Conservation (phyloP, 2,329 filamentous ascomycete genomes). For the Aspergillus oerlinghausenensis region DNA sequence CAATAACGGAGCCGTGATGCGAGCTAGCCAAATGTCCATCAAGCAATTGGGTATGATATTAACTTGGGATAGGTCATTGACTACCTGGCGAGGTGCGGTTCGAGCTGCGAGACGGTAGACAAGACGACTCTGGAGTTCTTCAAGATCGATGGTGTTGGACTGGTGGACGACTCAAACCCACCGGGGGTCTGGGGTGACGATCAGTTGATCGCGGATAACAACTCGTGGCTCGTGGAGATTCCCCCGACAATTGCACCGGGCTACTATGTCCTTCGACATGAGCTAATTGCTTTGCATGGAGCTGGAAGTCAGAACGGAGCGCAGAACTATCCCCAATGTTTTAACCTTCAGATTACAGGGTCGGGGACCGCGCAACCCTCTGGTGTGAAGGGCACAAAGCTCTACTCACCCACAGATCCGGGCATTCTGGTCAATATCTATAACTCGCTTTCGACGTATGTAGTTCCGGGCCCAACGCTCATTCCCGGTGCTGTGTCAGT, state of each 20-base stretch:
- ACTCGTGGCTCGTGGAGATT: constrained; percentile 43
- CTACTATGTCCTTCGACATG: constrained; percentile 49
- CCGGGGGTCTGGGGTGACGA: constrained; percentile 53
- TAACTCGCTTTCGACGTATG: constrained; percentile 10
- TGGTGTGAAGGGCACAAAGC: constrained; percentile 46
- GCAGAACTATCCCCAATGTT: constrained; percentile 51
- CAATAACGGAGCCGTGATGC: background rate
- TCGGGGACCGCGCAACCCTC: constrained; percentile 42
- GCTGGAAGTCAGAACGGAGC: constrained; percentile 38
- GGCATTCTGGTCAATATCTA: constrained; percentile 58
- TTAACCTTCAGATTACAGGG: constrained; percentile 55
- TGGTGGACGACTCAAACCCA: constrained; percentile 38
- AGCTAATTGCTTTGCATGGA: constrained; percentile 49
- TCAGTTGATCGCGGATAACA: constrained; percentile 45
- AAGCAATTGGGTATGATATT: background rate
- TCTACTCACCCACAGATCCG: constrained; percentile 53
- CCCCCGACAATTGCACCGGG: constrained; percentile 42
- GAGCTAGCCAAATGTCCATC: background rate
- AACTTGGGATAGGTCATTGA: constrained; percentile 40
- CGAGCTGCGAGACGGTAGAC: constrained; percentile 49
- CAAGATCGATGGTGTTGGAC: constrained; percentile 56
- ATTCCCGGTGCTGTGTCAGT: constrained; percentile 10
- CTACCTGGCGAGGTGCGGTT: constrained; percentile 56
- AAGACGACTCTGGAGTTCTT: constrained; percentile 52
- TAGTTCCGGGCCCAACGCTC: constrained; percentile 12